Percentiles rank a stretch among this genome's conserved stretches.
Evolutionary conservation across 139 green algal genomes (phyloP).

Genomic region (Mychonastes homosphaera): DNA sequence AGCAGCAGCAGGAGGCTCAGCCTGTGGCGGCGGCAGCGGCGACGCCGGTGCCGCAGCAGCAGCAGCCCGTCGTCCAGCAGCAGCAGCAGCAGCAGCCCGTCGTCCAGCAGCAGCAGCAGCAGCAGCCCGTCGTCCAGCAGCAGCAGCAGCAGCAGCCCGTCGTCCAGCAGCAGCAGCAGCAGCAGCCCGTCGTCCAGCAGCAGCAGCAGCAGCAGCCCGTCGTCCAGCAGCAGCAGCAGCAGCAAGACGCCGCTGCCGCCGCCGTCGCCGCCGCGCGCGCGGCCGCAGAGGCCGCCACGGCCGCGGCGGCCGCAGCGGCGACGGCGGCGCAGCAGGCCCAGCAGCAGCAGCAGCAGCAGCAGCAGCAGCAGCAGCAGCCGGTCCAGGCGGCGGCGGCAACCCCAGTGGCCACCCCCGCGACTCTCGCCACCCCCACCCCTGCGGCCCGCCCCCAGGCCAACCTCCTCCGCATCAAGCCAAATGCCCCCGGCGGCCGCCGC

Average conservation of each 20-base stretch:
- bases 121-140: background rate
- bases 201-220: background rate
- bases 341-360: background rate
- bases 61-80: background rate
- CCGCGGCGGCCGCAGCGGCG: too few relatives aligned
- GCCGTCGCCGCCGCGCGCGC: background rate
- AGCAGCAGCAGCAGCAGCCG: background rate
- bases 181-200: conserved; percentile 5
- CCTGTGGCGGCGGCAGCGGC: too few relatives aligned
- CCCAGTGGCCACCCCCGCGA: background rate
- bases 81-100: background rate
- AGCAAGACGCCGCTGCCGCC: background rate
- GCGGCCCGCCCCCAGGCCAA: too few relatives aligned
- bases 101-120: conserved; percentile 4
- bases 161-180: too few relatives aligned
- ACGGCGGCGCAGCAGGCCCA: background rate
- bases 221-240: conserved; percentile 9
- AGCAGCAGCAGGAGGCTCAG: too few relatives aligned
- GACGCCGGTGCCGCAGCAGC: background rate
- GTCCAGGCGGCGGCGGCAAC: background rate
- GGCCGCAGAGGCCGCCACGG: too few relatives aligned
- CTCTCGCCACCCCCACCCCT: too few relatives aligned
- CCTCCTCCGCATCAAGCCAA: conserved; percentile 15
- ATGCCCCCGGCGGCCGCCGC: too few relatives aligned
- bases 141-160: background rate